phyloP scores from a whole-genome alignment of 495 filamentous ascomycete species.

The Trypethelium eluteriae region DNA sequence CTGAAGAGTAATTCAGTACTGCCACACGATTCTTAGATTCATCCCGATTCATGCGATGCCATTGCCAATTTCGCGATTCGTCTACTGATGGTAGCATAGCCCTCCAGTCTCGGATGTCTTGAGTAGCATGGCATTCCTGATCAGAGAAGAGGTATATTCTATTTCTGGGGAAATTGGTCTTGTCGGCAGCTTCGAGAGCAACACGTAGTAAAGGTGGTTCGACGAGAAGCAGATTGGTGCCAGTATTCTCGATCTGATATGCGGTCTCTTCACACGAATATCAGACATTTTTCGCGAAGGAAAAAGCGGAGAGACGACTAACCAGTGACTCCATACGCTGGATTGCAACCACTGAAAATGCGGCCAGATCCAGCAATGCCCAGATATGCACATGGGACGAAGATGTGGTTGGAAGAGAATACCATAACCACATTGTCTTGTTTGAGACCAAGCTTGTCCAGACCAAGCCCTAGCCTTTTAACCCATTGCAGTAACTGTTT shows the following conservation, averaged over 20 bases:
- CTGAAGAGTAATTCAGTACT: constrained; percentile 44
- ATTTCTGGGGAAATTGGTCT: constrained; percentile 35
- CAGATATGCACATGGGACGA: constrained; percentile 43
- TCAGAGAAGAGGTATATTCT: constrained; percentile 49
- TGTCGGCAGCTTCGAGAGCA: constrained; percentile 38
- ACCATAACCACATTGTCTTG: constrained; percentile 42
- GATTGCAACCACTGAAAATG: constrained; percentile 38
- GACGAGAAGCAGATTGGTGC: constrained; percentile 35
- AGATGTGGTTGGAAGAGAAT: constrained; percentile 43
- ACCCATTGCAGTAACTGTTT: constrained; percentile 38
- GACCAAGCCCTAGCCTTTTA: constrained; percentile 38
- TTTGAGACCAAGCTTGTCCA: constrained; percentile 35
- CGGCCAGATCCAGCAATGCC: constrained; percentile 38
- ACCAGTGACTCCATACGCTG: constrained; percentile 32
- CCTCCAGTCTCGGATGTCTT: constrained; percentile 45
- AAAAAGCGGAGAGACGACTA: not conserved
- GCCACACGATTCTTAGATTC: constrained; percentile 36
- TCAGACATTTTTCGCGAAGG: not conserved
- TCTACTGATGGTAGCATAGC: constrained; percentile 39
- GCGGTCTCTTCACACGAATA: constrained; percentile 21
- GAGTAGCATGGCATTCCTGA: constrained; percentile 18
- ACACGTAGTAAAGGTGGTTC: constrained; percentile 33
- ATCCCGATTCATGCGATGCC: constrained; percentile 36
- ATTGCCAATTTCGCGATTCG: constrained; percentile 44
- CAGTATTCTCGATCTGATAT: constrained; percentile 37